Conservation (phyloP, 805 yeast genomes). For the Lachancea thermotolerans region DNA sequence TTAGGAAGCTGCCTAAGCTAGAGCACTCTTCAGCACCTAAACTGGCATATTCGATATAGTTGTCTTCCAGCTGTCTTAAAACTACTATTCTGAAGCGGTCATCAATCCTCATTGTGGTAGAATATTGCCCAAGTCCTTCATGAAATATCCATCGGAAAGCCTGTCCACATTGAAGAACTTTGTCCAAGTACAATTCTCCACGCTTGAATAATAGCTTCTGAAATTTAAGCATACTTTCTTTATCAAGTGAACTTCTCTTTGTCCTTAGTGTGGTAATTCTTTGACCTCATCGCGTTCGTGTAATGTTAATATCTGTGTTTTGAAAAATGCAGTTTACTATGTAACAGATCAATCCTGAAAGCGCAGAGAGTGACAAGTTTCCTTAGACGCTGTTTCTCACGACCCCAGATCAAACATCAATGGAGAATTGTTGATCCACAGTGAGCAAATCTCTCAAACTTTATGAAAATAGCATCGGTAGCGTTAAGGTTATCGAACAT, state of each 20-base stretch:
- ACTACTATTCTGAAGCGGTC: conserved; percentile 50
- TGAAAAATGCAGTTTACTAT: neutral
- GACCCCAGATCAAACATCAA: neutral
- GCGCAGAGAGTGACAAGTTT: too few species aligned
- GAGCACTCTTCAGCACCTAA: conserved; percentile 20
- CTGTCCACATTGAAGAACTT: conserved; percentile 31
- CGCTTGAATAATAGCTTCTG: conserved; percentile 1
- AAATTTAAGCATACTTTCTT: neutral
- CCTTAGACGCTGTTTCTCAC: neutral
- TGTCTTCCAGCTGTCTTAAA: conserved; percentile 50
- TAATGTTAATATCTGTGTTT: neutral
- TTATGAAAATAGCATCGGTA: neutral
- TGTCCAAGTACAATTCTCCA: conserved; percentile 43
- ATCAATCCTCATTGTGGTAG: conserved; percentile 23
- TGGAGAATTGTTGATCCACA: too few species aligned
- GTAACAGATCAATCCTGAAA: too few species aligned
- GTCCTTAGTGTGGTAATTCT: too few species aligned
- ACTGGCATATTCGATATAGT: conserved; percentile 45
- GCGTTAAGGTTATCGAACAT: neutral
- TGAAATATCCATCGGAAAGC: conserved; percentile 30
- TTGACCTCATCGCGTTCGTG: neutral
- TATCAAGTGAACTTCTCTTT: neutral
- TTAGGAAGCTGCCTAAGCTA: conserved; percentile 36
- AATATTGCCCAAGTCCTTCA: conserved; percentile 18
- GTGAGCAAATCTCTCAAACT: neutral